These are phyloP conservation scores for Nadsonia starkeyi-henricii DNA, from an alignment of 1,139 yeast species.

Conservation along the genomic window DNA sequence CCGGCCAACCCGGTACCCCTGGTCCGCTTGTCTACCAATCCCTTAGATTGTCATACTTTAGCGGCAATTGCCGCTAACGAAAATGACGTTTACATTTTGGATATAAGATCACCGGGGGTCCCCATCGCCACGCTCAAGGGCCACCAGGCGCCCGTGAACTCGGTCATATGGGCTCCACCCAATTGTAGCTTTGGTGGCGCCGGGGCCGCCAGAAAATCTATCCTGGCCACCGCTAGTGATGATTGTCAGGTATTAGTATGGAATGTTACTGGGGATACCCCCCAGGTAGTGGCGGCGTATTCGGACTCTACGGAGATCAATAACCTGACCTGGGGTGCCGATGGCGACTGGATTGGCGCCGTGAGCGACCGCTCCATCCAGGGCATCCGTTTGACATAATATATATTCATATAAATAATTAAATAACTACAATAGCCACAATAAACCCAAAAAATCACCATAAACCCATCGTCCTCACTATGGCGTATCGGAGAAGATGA, in stretches of 20 bases:
- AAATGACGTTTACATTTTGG: constrained; percentile 54
- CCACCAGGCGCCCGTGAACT: constrained; percentile 55
- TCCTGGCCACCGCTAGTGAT: constrained; percentile 67
- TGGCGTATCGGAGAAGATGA: too few species aligned
- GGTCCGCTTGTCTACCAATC: constrained; percentile 62
- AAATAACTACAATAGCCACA: too few species aligned
- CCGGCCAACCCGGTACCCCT: constrained; percentile 47
- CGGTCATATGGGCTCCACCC: constrained; percentile 74
- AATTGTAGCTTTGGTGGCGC: constrained; percentile 13
- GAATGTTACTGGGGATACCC: constrained; percentile 36
- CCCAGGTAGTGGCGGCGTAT: constrained; percentile 37
- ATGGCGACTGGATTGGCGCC: constrained; percentile 72
- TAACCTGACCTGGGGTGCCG: constrained; percentile 58
- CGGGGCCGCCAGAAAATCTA: constrained; percentile 27
- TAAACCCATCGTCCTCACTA: too few species aligned
- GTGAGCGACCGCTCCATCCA: constrained; percentile 74
- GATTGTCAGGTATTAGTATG: constrained; percentile 84
- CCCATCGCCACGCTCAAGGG: constrained; percentile 60
- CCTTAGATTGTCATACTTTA: constrained; percentile 62
- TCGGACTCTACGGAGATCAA: constrained; percentile 58
- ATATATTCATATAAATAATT: background rate
- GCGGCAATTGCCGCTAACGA: constrained; percentile 73
- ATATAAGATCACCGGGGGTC: constrained; percentile 76
- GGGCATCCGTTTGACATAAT: constrained; percentile 33
- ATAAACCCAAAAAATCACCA: too few species aligned